Evolutionary conservation across 371 early-diverging fungal genomes (phyloP).

Genomic region (Dichotomocladium elegans): DNA sequence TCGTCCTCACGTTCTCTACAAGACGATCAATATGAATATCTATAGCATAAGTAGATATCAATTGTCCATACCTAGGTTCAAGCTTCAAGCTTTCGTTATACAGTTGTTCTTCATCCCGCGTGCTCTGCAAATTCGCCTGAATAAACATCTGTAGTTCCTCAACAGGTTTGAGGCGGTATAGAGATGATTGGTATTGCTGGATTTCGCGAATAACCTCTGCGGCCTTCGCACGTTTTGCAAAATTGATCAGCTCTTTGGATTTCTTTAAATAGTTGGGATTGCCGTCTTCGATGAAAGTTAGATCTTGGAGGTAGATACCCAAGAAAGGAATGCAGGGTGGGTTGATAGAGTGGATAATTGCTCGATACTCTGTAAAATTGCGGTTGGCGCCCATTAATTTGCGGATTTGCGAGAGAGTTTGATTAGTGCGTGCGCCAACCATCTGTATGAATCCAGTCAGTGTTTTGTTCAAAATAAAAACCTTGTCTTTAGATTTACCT

Average conservation of each 20-base stretch:
- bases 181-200: slow-evolving; percentile 86
- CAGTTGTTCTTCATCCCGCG: slow-evolving; percentile 53
- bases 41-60: not conserved
- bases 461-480: slow-evolving; percentile 12
- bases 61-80: slow-evolving; percentile 76
- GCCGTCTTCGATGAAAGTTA: slow-evolving; percentile 94
- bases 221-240: slow-evolving; percentile 85
- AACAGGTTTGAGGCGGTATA: slow-evolving; percentile 77
- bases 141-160: slow-evolving; percentile 85
- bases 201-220: slow-evolving; percentile 91
- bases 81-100: slow-evolving; percentile 77
- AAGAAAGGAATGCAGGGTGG: slow-evolving; percentile 95
- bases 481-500: slow-evolving; percentile 39
- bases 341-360: slow-evolving; percentile 77
- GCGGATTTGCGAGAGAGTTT: slow-evolving; percentile 42
- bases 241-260: slow-evolving; percentile 79
- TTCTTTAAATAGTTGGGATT: slow-evolving; percentile 65
- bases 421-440: slow-evolving; percentile 46
- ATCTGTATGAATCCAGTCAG: slow-evolving; percentile 48
- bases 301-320: slow-evolving; percentile 87
- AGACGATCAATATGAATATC: not conserved
- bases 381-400: slow-evolving; percentile 76
- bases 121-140: slow-evolving; percentile 40
- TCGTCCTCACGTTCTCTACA: slow-evolving; percentile 83
- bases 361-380: slow-evolving; percentile 87